A percentile compares a stretch with the other conserved stretches of the same genome.
phyloP scores from a whole-genome alignment of 495 filamentous ascomycete genomes.

The Penicillium mononematosum region DNA sequence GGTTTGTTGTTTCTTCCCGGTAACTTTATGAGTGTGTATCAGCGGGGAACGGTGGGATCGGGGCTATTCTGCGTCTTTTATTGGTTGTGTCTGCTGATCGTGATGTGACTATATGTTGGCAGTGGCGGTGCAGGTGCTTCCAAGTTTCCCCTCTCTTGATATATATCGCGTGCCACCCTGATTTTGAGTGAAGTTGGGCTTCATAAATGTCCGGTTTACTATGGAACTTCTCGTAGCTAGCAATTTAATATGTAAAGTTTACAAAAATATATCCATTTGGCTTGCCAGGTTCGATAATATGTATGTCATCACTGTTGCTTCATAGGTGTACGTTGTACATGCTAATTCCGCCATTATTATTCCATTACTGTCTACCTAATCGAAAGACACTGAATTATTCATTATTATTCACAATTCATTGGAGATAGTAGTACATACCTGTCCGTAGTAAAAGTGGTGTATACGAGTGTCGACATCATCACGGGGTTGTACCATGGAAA shows the following conservation, averaged over 20 bases:
- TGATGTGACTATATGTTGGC: neutral
- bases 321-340: neutral
- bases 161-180: neutral
- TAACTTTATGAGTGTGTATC: neutral
- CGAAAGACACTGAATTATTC: neutral
- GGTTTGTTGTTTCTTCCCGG: neutral
- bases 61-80: neutral
- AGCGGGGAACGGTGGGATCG: neutral
- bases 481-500: slow-evolving; percentile 18
- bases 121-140: slow-evolving; percentile 4
- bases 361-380: neutral
- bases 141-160: slow-evolving; percentile 9
- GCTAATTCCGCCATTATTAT: neutral
- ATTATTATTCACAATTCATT: too few relatives aligned
- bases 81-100: slow-evolving; percentile 9
- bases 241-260: neutral
- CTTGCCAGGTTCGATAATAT: neutral
- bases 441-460: too few relatives aligned
- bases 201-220: neutral
- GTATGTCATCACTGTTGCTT: neutral
- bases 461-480: slow-evolving; percentile 24
- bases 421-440: too few relatives aligned
- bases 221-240: neutral
- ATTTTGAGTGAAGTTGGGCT: neutral
- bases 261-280: neutral